Evolutionary conservation across 768 basidiomycete genomes (phyloP).

Genomic region (Piloderma croceum): DNA sequence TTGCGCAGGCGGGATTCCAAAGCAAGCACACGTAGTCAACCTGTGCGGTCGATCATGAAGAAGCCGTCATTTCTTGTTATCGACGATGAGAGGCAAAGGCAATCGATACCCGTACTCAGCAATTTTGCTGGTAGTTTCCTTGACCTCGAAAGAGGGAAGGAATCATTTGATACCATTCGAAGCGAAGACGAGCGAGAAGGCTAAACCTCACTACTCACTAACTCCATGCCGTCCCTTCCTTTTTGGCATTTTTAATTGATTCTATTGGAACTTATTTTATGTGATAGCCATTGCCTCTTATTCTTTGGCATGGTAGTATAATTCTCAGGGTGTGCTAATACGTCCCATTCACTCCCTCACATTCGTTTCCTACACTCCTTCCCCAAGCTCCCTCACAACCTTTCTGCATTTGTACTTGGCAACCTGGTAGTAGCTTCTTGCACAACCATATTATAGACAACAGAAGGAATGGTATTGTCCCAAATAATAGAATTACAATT

Average conservation of each 20-base stretch:
- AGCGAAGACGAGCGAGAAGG: conserved; percentile 36
- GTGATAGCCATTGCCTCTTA: not conserved
- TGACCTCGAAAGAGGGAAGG: conserved; percentile 32
- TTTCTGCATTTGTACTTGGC: too few species aligned
- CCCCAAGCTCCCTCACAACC: too few species aligned
- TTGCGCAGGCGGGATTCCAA: conserved; percentile 2
- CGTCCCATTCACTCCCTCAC: too few species aligned
- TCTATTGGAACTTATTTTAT: conserved; percentile 16
- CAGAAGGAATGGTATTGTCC: not conserved
- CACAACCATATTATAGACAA: too few species aligned
- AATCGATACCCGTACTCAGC: too few species aligned
- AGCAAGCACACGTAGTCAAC: conserved; percentile 6
- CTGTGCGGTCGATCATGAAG: conserved; percentile 48
- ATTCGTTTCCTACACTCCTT: too few species aligned
- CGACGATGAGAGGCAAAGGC: conserved; percentile 29
- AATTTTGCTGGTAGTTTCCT: conserved; percentile 37
- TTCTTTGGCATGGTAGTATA: not conserved
- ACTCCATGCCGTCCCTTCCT: too few species aligned
- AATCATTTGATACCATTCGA: conserved; percentile 34
- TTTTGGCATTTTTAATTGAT: conserved; percentile 8
- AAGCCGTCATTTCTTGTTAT: conserved; percentile 75
- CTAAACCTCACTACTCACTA: conserved; percentile 1
- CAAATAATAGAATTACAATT: not conserved
- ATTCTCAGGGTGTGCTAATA: not conserved
- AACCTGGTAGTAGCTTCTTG: too few species aligned